These are phyloP conservation scores for Tetradesmus lagerheimii DNA, from an alignment of 139 green algal species.

Conservation along the genomic window DNA sequence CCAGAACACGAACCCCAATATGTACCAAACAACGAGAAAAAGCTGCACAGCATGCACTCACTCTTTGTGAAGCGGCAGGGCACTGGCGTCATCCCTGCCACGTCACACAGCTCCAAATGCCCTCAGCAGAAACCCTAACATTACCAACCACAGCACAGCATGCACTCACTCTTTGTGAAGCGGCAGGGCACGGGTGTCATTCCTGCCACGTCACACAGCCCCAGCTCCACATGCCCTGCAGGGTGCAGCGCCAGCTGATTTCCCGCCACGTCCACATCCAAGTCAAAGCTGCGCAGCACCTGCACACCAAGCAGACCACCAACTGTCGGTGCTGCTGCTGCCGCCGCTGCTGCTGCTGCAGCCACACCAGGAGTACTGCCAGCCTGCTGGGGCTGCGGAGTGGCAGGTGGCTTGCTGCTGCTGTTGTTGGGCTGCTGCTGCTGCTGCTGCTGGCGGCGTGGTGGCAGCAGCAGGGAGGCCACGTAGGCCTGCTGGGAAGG, in stretches of 20 bases:
- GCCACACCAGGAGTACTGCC: background rate
- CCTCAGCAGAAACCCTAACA: too few relatives aligned
- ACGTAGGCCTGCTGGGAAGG: slow-evolving; percentile 26
- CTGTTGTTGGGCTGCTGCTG: background rate
- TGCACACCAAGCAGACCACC: slow-evolving; percentile 18
- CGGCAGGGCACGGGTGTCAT: background rate
- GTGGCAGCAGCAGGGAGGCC: slow-evolving; percentile 26
- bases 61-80: slow-evolving; percentile 22
- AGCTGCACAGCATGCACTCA: background rate
- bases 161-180: slow-evolving; percentile 29
- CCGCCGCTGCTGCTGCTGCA: background rate
- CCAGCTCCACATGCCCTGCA: slow-evolving; percentile 30
- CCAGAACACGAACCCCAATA: too few relatives aligned
- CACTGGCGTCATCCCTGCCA: background rate
- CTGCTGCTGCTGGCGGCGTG: slow-evolving; percentile 5
- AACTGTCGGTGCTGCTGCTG: background rate
- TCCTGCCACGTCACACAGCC: slow-evolving; percentile 1
- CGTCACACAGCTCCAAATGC: slow-evolving; percentile 34
- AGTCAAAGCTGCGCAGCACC: slow-evolving; percentile 19
- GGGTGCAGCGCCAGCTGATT: slow-evolving; percentile 28
- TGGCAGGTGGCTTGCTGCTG: background rate
- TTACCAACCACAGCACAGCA: background rate
- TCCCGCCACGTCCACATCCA: slow-evolving; percentile 31
- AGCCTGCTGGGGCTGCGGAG: background rate
- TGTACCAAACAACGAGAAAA: too few relatives aligned